Conservation (phyloP, 768 basidiomycete species). For the Pisolithus orientalis region DNA sequence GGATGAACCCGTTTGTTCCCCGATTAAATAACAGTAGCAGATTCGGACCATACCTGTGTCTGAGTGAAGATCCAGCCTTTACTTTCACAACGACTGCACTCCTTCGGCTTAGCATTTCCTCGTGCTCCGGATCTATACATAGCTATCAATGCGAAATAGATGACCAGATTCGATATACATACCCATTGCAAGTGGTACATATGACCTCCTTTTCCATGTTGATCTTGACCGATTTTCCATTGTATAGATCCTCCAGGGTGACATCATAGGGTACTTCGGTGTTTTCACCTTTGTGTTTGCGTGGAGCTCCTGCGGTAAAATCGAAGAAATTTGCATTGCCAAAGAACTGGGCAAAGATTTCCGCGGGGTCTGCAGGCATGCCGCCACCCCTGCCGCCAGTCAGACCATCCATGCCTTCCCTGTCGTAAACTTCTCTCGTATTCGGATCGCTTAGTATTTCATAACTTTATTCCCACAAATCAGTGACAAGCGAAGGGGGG, state of each 20-base stretch:
- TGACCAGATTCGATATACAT: slow-evolving; percentile 10
- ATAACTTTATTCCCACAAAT: slow-evolving; percentile 44
- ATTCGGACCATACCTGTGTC: slow-evolving; percentile 37
- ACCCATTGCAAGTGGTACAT: slow-evolving; percentile 82
- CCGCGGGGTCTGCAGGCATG: slow-evolving; percentile 46
- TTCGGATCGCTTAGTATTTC: slow-evolving; percentile 74
- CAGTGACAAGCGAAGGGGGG: slow-evolving; percentile 4
- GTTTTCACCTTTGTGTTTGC: slow-evolving; percentile 60
- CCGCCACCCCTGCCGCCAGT: slow-evolving; percentile 38
- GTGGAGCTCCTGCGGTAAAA: slow-evolving; percentile 48
- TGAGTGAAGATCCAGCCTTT: slow-evolving; percentile 68
- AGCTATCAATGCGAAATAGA: slow-evolving; percentile 5
- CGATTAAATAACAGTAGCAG: background rate
- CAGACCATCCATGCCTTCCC: slow-evolving; percentile 64
- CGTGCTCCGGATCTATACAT: slow-evolving; percentile 67
- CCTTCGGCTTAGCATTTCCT: slow-evolving; percentile 77
- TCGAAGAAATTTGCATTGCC: slow-evolving; percentile 55
- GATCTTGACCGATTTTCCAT: slow-evolving; percentile 84
- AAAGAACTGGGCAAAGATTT: slow-evolving; percentile 76
- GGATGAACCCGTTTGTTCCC: background rate
- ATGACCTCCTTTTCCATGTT: slow-evolving; percentile 82
- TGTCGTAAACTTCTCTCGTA: slow-evolving; percentile 66
- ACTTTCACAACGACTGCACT: slow-evolving; percentile 77
- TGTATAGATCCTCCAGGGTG: slow-evolving; percentile 88
- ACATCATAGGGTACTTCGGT: slow-evolving; percentile 76